These are phyloP conservation scores for Kernera saxatilis DNA, from an alignment of 345 rosid species.

Conservation along the genomic window DNA sequence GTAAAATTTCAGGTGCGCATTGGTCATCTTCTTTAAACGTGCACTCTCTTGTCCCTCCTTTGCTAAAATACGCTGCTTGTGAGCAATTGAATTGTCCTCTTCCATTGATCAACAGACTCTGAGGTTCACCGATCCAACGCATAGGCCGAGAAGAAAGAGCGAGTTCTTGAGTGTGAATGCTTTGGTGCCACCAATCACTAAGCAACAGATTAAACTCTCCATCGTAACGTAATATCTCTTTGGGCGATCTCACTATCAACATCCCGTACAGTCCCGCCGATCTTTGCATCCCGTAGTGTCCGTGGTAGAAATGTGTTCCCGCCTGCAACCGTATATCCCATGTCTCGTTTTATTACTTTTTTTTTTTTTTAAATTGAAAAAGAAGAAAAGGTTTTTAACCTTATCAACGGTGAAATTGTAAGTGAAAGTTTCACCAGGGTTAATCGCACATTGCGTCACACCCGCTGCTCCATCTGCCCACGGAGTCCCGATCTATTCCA, in stretches of 20 bases:
- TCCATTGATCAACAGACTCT: constrained; percentile 59
- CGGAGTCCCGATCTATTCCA: constrained; percentile 49
- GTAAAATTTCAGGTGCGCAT: constrained; percentile 56
- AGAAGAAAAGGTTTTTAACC: constrained; percentile 25
- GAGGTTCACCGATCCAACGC: constrained; percentile 76
- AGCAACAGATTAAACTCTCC: constrained; percentile 53
- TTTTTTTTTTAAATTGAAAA: too few species aligned
- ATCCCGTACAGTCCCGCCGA: constrained; percentile 73
- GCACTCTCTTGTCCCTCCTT: constrained; percentile 25
- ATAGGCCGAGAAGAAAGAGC: constrained; percentile 58
- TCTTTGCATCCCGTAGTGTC: constrained; percentile 87
- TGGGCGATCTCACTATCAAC: constrained; percentile 52
- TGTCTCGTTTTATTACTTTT: too few species aligned
- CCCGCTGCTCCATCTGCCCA: constrained; percentile 92
- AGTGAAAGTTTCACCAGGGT: constrained; percentile 75
- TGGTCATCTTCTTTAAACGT: constrained; percentile 43
- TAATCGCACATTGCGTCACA: constrained; percentile 67
- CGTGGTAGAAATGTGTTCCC: constrained; percentile 85
- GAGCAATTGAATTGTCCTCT: constrained; percentile 84
- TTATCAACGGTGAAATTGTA: constrained; percentile 68
- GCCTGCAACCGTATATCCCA: constrained; percentile 47
- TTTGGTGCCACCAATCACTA: constrained; percentile 86
- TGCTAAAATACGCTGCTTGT: constrained; percentile 33
- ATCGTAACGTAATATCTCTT: constrained; percentile 54
- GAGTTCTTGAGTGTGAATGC: constrained; percentile 52